phyloP scores from a whole-genome alignment of 1,284 basidiomycete genomes.

The Microbotryum violaceum region DNA sequence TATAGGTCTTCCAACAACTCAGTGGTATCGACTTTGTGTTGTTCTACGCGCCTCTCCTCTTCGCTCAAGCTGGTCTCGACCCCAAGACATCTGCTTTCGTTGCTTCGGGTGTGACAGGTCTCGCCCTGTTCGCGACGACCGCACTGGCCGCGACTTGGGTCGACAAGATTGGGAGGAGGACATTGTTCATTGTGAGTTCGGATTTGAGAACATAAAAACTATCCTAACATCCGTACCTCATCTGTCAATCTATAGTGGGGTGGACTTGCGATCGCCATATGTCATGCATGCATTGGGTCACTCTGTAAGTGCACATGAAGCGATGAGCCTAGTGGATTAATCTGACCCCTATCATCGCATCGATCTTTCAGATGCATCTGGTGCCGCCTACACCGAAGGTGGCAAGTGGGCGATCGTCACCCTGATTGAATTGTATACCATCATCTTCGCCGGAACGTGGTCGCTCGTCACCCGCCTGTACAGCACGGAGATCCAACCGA shows the following conservation, averaged over 20 bases:
- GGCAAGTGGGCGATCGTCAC: constrained; percentile 9
- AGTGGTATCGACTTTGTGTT: constrained; percentile 11
- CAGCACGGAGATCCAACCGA: constrained; percentile 47
- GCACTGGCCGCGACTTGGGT: not conserved
- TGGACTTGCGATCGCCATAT: constrained; percentile 5
- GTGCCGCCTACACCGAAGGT: not conserved
- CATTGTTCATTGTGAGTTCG: not conserved
- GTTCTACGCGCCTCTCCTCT: constrained; percentile 50
- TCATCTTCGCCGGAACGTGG: not conserved
- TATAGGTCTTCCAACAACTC: no score
- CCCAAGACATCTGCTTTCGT: constrained; percentile 48
- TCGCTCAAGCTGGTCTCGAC: constrained; percentile 42
- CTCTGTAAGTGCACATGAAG: not conserved
- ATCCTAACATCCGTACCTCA: not conserved
- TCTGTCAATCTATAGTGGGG: not conserved
- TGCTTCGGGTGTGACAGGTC: constrained; percentile 50
- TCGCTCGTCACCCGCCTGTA: constrained; percentile 37
- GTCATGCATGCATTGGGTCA: constrained; percentile 11
- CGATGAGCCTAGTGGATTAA: not conserved
- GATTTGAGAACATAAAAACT: not conserved
- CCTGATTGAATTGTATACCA: not conserved
- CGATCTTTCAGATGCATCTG: not conserved
- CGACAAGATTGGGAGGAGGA: constrained; percentile 1
- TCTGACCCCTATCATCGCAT: not conserved
- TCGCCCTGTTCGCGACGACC: constrained; percentile 44